Evolutionary conservation across 208 protist genomes (phyloP), one percentile per base, ranked within the genome.

Genomic region (Vickermania spadyakhi): DNA sequence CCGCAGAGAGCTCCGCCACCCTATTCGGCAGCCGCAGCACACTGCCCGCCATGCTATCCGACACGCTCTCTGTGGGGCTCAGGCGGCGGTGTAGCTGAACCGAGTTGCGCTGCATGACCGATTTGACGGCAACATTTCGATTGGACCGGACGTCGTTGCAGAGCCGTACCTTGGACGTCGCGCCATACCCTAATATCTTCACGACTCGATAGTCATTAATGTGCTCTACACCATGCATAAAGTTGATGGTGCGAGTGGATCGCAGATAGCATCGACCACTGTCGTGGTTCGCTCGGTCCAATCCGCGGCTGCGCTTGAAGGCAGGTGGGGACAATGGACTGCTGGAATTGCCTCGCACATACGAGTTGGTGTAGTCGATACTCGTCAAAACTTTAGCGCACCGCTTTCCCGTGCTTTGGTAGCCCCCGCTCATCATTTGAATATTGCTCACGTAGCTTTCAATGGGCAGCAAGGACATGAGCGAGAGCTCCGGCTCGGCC

Each of bases 131-230:
- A 31, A 57, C n/a, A 11, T 64, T 29, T 7, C 56, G 29, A 18
- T 36, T 64, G 11, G 60, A 57, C 3, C 42, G 3, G 2, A 31
- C 25, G 27, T 90, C 60, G 4, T 84, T 26, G n/a, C 56, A 58
- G 11, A 90, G 60, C 31, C 72, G 78, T 11, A 82, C 83, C 1
- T 56, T 69, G 7, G 61, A 74, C 3, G 70, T 84, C 1, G 68
- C 64, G 23, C 82, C 83, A 26, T 50, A 53, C n/a, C 83, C 83
- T 11, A 93, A 30, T 13, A 65, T 55, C 1, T 53, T 28, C 25
- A 75, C 29, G 4, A 91, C 30, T 28, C 49, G 64, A 70, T 91
- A 93, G n/a, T 89, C 60, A 66, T 93, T 93, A 4, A 93, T 29
- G 31, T 70, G 26, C 28, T 63, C 60, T 23, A 50, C 31, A 7